Conservation (phyloP, 129 eudicot species). For the Kitagawia praeruptora region DNA sequence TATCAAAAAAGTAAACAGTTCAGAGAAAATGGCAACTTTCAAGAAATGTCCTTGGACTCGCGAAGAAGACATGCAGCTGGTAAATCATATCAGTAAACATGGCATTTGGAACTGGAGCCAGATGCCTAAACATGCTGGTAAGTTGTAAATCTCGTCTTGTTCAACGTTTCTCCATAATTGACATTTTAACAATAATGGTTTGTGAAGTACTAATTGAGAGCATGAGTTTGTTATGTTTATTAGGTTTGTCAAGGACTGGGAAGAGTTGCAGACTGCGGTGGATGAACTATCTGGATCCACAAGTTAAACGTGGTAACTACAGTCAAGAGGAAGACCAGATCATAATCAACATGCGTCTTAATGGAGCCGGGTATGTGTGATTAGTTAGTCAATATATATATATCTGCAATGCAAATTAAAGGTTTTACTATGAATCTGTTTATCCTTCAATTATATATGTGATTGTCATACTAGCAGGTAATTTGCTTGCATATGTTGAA, state of each 20-base stretch:
- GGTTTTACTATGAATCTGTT: background rate
- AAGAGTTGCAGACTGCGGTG: conserved; percentile 44
- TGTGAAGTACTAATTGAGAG: background rate
- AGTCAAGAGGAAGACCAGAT: conserved; percentile 30
- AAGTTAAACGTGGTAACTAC: conserved; percentile 27
- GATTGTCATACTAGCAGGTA: no score
- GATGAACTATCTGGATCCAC: conserved; percentile 34
- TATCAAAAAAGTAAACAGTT: no score
- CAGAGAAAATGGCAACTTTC: no score
- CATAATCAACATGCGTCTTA: conserved; percentile 18
- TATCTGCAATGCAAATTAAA: background rate
- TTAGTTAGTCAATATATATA: background rate
- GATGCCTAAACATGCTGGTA: no score
- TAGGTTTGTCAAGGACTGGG: conserved; percentile 4
- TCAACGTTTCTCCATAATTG: no score
- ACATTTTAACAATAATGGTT: no score
- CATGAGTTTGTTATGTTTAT: background rate
- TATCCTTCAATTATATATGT: no score
- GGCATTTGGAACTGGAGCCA: no score
- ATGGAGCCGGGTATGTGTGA: conserved; percentile 25
- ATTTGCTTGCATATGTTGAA: background rate
- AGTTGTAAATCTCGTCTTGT: no score
- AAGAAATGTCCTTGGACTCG: no score
- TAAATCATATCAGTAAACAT: no score
- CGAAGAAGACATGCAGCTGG: no score